Base-by-base conservation (phyloP, 2,329 filamentous ascomycete species). In the Claviceps sp. region DNA sequence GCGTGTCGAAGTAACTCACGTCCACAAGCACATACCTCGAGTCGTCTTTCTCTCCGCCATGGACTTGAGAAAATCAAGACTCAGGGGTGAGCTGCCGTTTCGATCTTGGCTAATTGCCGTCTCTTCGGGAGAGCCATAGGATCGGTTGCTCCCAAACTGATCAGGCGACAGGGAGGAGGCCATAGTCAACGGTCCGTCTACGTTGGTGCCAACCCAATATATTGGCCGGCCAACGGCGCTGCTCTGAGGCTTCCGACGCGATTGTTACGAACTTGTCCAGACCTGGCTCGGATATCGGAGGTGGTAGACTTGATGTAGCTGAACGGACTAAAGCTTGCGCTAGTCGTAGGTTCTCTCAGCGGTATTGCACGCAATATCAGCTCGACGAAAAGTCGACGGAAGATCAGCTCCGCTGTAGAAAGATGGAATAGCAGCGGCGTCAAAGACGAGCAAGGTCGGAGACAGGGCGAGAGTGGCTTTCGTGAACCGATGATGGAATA, bases 41-140 rank as follows among this genome's bases (percentile, higher is more conserved):
- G 85, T 89, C 13, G 78, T 79, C 63, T 83, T 88, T 71, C 89
- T 93, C 52, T 88, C 85, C 49, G 72, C 76, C 55, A 84, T 72
- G 58, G 70, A 80, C 67, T 82, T 89, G 66, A 86, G 77, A 55
- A 87, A 83, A 18, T 72, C 72, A 51, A 82, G 67, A 55, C 78
- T 81, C 55, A 81, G 62, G 1, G 71, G 65, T 16, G 70, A 69
- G 46, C 70, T 59, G 1, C 71, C 68, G 44, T 67, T 60, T 52
- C 64, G 69, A 47, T 72, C 72, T 47, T 66, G 62, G 26, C 57
- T 61, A 16, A 65, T 60, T 30, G 62, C 56, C 8, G 60, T 55
- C 42, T 55, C 54, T 20, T 61, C 63, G 34, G 57, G 56, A 3
- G 59, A 60, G 50, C 57, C 55, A 37, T 60, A 59, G 18, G 59